Percentiles rank a stretch among this genome's conserved stretches.
Conservation (phyloP, 169 alveolate genomes). For the Plasmodium berghei region DNA sequence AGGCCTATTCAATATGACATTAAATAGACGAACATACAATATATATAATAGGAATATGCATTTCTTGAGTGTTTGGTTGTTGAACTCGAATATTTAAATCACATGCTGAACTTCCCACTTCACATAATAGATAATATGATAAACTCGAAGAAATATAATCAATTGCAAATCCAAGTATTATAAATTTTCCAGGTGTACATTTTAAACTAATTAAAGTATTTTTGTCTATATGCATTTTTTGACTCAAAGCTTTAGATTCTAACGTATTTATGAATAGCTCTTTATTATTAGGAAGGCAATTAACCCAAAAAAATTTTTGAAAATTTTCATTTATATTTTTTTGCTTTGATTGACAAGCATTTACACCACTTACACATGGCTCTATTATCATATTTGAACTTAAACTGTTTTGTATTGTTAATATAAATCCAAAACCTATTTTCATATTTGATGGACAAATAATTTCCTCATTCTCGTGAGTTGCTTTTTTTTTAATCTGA, state of each 20-base stretch:
- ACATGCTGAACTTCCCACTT: conserved; percentile 67
- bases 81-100: conserved; percentile 53
- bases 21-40: conserved; percentile 72
- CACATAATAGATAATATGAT: conserved; percentile 40
- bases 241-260: conserved; percentile 50
- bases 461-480: conserved; percentile 17
- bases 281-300: conserved; percentile 52
- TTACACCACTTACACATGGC: conserved; percentile 65
- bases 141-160: conserved; percentile 53
- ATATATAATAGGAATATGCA: conserved; percentile 54
- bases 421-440: conserved; percentile 70
- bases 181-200: conserved; percentile 55
- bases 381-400: conserved; percentile 22
- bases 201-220: conserved; percentile 26
- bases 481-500: conserved; percentile 37
- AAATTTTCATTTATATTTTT: conserved; percentile 9
- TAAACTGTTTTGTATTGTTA: conserved; percentile 37
- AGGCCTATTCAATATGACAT: not conserved
- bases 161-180: conserved; percentile 73
- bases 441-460: conserved; percentile 68
- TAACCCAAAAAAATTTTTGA: conserved; percentile 60
- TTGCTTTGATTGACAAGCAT: not conserved
- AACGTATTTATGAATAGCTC: conserved; percentile 17
- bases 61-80: conserved; percentile 18
- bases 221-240: conserved; percentile 45